A percentile compares a stretch with the other conserved stretches of the same genome.
phyloP scores from a whole-genome alignment of 2,329 filamentous ascomycete species.

The Alternaria longipes region DNA sequence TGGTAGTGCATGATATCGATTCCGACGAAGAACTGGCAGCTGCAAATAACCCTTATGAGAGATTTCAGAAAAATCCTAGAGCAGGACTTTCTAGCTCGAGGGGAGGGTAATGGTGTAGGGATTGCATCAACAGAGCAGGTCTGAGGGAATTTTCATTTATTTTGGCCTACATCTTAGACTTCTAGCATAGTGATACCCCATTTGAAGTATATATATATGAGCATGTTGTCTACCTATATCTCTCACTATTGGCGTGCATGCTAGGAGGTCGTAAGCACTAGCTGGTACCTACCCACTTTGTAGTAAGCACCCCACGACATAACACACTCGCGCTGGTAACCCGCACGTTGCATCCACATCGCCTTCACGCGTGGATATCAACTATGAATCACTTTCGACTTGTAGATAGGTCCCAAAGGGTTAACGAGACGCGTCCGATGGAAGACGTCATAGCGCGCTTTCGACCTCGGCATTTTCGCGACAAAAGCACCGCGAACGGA shows the following conservation, averaged over 20 bases:
- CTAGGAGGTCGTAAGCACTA: not conserved
- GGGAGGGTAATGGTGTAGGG: not conserved
- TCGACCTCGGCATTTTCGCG: constrained; percentile 2
- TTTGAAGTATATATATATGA: not conserved
- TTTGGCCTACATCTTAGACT: not conserved
- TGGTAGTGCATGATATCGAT: not conserved
- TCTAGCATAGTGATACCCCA: not conserved
- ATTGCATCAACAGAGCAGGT: not conserved
- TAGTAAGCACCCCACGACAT: not conserved
- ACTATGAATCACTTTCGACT: not conserved
- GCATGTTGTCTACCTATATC: not conserved
- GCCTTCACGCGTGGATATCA: not conserved
- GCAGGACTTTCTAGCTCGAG: not conserved
- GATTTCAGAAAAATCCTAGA: not conserved
- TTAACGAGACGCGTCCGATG: not conserved
- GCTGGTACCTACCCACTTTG: not conserved
- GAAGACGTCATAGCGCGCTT: constrained; percentile 3
- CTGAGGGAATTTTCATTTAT: not conserved
- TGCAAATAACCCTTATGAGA: constrained; percentile 8
- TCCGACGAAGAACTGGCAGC: not conserved
- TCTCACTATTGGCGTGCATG: not conserved
- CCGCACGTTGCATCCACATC: not conserved
- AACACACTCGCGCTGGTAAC: not conserved
- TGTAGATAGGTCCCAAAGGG: too few species aligned
- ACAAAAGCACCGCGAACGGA: constrained; percentile 5